Percentiles rank a stretch among this genome's conserved stretches.
Evolutionary conservation across 1,284 basidiomycete species (phyloP).

Genomic region (Veloporphyrellus conicus): DNA sequence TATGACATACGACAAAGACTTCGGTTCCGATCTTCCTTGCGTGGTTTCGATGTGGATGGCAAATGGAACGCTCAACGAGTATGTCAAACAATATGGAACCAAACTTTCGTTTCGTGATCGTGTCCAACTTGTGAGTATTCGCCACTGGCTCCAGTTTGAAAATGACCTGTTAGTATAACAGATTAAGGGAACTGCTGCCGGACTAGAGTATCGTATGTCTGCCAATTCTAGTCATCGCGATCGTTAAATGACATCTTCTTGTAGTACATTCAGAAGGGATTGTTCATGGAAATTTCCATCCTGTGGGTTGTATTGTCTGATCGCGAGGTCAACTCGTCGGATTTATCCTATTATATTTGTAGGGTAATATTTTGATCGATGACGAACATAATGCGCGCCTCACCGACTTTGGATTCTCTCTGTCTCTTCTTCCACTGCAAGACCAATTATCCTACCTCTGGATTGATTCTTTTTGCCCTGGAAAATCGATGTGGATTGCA

Average conservation of each 20-base stretch:
- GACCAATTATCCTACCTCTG: too few relatives aligned
- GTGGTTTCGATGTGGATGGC: slow-evolving; percentile 13
- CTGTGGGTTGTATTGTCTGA: not conserved
- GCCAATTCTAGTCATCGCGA: too few relatives aligned
- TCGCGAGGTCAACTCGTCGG: not conserved
- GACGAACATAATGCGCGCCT: too few relatives aligned
- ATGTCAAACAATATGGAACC: not conserved
- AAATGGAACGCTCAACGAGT: slow-evolving; percentile 3
- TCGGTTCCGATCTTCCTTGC: slow-evolving; percentile 6
- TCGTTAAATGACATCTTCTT: not conserved
- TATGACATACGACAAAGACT: not conserved
- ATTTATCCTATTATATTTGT: not conserved
- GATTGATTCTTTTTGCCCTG: too few relatives aligned
- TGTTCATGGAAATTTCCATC: slow-evolving; percentile 10
- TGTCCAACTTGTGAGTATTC: slow-evolving; percentile 2
- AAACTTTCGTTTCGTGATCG: not conserved
- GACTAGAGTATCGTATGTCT: slow-evolving; percentile 4
- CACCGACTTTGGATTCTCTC: too few relatives aligned
- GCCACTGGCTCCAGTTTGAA: not conserved
- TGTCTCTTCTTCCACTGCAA: too few relatives aligned
- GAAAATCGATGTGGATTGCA: too few relatives aligned
- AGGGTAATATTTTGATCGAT: slow-evolving; percentile 3
- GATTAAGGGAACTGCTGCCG: slow-evolving; percentile 2
- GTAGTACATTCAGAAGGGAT: slow-evolving; percentile 5
- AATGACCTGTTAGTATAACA: not conserved